These are phyloP conservation scores for Globisporangium rhizosaccharum DNA, from an alignment of 352 stramenopile species.

Conservation along the genomic window DNA sequence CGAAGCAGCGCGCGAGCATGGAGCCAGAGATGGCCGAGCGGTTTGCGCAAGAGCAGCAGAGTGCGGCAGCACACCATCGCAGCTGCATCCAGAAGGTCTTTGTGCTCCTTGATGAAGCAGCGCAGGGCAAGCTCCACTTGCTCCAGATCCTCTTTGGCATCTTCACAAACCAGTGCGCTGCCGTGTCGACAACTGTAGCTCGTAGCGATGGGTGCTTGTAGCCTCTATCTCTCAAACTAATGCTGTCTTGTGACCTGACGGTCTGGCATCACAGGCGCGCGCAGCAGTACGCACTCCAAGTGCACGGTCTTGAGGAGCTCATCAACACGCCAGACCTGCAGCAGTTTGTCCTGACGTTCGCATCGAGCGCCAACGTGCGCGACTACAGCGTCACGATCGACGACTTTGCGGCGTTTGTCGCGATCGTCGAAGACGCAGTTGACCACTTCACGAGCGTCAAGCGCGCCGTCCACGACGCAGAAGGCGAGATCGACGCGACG, in stretches of 20 bases:
- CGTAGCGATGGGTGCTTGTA: no score
- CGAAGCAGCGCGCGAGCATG: slow-evolving; percentile 22
- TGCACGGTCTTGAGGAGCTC: slow-evolving; percentile 41
- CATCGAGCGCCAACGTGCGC: slow-evolving; percentile 18
- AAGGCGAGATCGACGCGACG: slow-evolving; percentile 47
- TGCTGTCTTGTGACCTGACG: neutral
- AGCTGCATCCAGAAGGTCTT: slow-evolving; percentile 56
- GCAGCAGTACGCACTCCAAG: slow-evolving; percentile 35
- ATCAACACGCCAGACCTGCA: slow-evolving; percentile 39
- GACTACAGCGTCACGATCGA: slow-evolving; percentile 21
- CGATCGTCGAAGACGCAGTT: slow-evolving; percentile 51
- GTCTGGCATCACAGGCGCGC: slow-evolving; percentile 13
- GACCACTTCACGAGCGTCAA: slow-evolving; percentile 42
- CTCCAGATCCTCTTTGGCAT: slow-evolving; percentile 52
- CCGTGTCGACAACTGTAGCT: neutral
- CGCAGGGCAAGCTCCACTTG: slow-evolving; percentile 36
- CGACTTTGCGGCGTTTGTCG: slow-evolving; percentile 51
- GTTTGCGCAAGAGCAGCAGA: slow-evolving; percentile 21
- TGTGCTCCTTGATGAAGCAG: slow-evolving; percentile 30
- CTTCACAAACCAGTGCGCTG: slow-evolving; percentile 52
- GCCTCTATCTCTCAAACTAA: neutral
- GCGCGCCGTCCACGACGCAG: slow-evolving; percentile 41
- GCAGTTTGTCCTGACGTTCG: slow-evolving; percentile 56
- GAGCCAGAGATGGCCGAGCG: slow-evolving; percentile 59
- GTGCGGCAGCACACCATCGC: slow-evolving; percentile 12